Evolutionary conservation across 106 monocot genomes (phyloP).

Genomic region (Dendrobium huoshanense): DNA sequence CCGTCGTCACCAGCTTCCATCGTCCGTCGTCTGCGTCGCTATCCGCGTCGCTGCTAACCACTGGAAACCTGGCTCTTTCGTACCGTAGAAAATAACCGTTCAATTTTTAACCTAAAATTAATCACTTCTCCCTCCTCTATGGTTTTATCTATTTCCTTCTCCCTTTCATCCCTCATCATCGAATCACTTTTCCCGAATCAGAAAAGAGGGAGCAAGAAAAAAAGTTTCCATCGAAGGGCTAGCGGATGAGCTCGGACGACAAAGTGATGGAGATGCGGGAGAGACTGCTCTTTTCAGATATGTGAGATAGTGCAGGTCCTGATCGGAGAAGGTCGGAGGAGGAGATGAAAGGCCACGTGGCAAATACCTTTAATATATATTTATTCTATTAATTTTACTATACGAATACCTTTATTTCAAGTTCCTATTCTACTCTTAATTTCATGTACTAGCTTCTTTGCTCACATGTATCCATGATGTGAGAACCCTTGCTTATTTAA

Average conservation of each 20-base stretch:
- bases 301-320: background rate
- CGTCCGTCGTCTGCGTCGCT: no score
- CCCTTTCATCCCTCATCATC: background rate
- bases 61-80: background rate
- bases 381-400: no score
- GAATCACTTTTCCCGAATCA: background rate
- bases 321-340: background rate
- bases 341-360: constrained; percentile 14
- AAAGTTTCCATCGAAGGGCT: background rate
- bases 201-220: background rate
- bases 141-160: background rate
- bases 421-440: no score
- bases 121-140: background rate
- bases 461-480: no score
- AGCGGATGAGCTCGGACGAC: background rate
- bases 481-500: no score
- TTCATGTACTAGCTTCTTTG: no score
- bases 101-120: background rate
- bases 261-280: background rate
- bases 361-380: background rate
- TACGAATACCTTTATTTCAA: no score
- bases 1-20: no score
- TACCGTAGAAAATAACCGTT: background rate
- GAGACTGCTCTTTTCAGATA: background rate
- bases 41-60: background rate